Evolutionary conservation across 2,329 filamentous ascomycete species (phyloP), one percentile per base, ranked within the genome.

Genomic region (Aspergillus aculeatus): DNA sequence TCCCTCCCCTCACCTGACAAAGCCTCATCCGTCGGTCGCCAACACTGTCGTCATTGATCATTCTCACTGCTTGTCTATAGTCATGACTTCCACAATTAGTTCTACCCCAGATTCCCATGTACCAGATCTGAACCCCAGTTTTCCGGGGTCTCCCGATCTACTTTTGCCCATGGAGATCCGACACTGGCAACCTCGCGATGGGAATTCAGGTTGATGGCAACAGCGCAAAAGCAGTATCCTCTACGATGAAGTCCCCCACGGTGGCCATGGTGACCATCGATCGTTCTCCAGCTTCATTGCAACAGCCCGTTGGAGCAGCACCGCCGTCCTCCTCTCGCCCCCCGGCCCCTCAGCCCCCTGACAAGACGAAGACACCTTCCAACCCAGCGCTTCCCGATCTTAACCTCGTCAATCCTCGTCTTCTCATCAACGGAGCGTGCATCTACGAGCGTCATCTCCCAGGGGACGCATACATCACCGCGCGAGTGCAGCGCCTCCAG

Each of bases 401-500:
- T 14, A 78, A 78, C 56, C 68, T 73, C 58, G 64, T 74, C 4
- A 71, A 78, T 57, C 71, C 73, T 29, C 73, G 74, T 23, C 65
- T 77, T 31, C 67, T 72, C 44, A 62, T 75, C 53, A 73, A 80
- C 64, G 67, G 74, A 55, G 71, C 75, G 68, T 80, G 80, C 58
- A 76, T 83, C 47, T 83, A 82, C 56, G 81, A 83, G 65, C 77
- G 80, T 21, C 73, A 69, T 23, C 73, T 83, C 14, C 80, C 80
- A 0, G 80, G 81, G 4, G 73, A 80, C 41, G 77, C 80, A 7
- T 82, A 79, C 63, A 76, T 82, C 54, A 81, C 80, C 0, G 80
- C 80, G 0, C 79, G 83, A 60, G 77, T 81, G 10, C 78, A 81
- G 58, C 78, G 81, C 2, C 72, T 83, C 7, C 81, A 83, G 61